Evolutionary conservation across 1,284 basidiomycete species (phyloP), one percentile per base, ranked within the genome.

Genomic region (Pyrrhoderma noxium): DNA sequence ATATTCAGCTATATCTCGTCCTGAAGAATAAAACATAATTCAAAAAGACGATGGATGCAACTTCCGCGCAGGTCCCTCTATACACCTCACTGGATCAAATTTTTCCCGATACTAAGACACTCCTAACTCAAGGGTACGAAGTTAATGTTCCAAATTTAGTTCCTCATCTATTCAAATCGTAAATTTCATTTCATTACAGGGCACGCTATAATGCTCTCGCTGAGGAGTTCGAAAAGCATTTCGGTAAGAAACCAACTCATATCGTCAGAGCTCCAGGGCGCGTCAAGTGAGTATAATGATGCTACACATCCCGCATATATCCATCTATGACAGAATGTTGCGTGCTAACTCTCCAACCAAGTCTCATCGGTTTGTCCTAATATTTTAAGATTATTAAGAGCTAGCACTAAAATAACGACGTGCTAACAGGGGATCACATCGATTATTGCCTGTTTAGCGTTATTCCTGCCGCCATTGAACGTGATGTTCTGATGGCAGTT

Each of bases 361-460:
- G 71, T 58, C 61, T 71, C 43, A 70, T 72, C 56, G 68, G 68
- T 68, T 53, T 19, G 49, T 52, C 16, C 51, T 22, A 21, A 14
- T 19, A 31, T 22, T 44, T 11, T 27, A 2, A 22, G 31, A 36
- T 37, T 48, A 7, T 40, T 40, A 5, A 16, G 38, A 40, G 5
- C 8, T 22, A 40, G n/a, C 38, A 40, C 38, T 40, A 16, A 40
- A 22, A 40, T 22, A 16, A 40, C 14, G n/a, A 14, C 7, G n/a
- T 7, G 8, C 34, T 9, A 48, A 23, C 73, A 77, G 87, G 89
- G 41, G 90, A 93, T 67, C 90, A 94, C 64, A 88, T 93, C 63
- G 91, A 93, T 68, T 93, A 93, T 62, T 77, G 79, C 1, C 70
- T 87, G 27, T 88, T 89, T 59, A 82, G 83, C 2, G 89, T 90